Evolutionary conservation across 495 filamentous ascomycete species (phyloP).

Genomic region (Cercophora scortea): DNA sequence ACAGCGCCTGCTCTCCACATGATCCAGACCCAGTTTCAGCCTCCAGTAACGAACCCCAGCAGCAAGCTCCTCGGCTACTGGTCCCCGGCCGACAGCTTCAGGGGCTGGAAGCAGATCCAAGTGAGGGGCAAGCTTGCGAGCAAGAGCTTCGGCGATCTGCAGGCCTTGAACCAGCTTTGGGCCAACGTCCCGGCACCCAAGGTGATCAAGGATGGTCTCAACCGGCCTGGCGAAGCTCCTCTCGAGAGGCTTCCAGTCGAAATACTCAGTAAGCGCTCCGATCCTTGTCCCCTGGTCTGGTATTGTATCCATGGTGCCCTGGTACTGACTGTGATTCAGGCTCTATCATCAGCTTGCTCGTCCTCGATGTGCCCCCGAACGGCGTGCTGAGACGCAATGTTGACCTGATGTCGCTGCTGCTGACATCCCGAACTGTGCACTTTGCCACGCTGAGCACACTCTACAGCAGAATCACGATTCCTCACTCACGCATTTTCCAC

Average conservation of each 20-base stretch:
- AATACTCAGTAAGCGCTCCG: conserved; percentile 55
- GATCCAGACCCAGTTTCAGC: conserved; percentile 35
- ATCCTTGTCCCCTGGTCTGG: background rate
- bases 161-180: conserved; percentile 49
- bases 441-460: conserved; percentile 68
- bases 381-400: conserved; percentile 72
- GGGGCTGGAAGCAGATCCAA: conserved; percentile 65
- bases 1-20: conserved; percentile 21
- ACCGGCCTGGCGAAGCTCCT: conserved; percentile 31
- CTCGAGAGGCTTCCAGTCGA: conserved; percentile 65
- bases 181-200: conserved; percentile 27
- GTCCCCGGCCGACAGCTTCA: conserved; percentile 63
- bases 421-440: conserved; percentile 70
- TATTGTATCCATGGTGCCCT: background rate
- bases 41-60: conserved; percentile 36
- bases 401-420: conserved; percentile 69
- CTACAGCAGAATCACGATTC: conserved; percentile 78
- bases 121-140: conserved; percentile 58
- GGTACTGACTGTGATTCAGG: conserved; percentile 37
- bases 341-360: conserved; percentile 68
- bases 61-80: conserved; percentile 51
- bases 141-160: conserved; percentile 65
- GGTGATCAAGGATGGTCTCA: conserved; percentile 16
- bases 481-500: conserved; percentile 78
- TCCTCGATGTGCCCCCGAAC: conserved; percentile 69